Base-by-base conservation (phyloP, 345 rosid species). In the Moringa oleifera region DNA sequence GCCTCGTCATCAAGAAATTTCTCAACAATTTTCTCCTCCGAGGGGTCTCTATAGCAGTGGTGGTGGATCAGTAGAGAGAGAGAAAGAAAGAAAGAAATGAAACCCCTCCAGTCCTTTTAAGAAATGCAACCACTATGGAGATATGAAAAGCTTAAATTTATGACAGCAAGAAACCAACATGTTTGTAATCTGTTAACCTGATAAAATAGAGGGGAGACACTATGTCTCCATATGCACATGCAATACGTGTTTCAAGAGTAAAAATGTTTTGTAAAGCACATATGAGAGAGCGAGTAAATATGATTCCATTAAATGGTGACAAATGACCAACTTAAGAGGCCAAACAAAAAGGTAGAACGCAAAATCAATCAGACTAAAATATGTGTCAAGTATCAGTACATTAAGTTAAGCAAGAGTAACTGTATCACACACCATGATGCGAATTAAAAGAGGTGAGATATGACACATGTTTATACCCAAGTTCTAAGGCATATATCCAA, bases 1-100 rank as follows among this genome's bases (percentile, higher is more conserved):
- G 82, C 83, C 63, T 81, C 86, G 59, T 85, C 86, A 63, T 80
- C 86, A 53, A 91, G 88, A 72, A 91, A 91, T 33, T 85, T 83
- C 77, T 86, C 89, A 25, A 85, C 88, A 67, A 85, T 70, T 61
- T 78, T 87, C 52, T 77, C 86, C 70, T 89, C 83, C 0, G 82
- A 82, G 61, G 84, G 87, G 68, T 86, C 90, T 61, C 93, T 88
- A 59, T 66, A 65, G 55, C 41, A 61, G 57, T 3, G 18, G 20
- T 10, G 22, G 50, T 23, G 23, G 6, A 51, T 10, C 61, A 51
- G 8, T 21, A 24, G 0, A 49, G 18, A 24, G 20, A 59, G 20
- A n/a, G 16, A 60, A 23, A 46, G 33, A 25, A 21, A 50, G 22
- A 45, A 7, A 18, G 0, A 50, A 55, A 33, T 33, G 37, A 4